Conservation (phyloP, 306 rosid species). For the Cyamopsis tetragonoloba region DNA sequence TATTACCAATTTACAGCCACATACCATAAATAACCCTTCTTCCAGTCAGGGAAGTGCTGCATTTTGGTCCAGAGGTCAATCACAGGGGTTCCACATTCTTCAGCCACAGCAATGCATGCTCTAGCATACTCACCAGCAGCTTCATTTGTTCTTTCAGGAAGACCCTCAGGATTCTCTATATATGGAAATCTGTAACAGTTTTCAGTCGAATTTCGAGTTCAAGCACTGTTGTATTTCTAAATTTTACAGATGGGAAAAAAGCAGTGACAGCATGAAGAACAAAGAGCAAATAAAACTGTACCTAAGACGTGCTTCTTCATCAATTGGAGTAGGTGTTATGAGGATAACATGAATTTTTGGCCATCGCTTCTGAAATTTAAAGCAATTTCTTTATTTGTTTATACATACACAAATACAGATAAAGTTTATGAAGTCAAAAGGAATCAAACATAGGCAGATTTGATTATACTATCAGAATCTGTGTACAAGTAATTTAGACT, state of each 20-base stretch:
- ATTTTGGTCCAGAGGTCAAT: constrained; percentile 74
- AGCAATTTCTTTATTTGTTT: neutral
- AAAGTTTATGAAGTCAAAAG: neutral
- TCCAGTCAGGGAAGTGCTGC: constrained; percentile 60
- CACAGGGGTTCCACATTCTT: constrained; percentile 50
- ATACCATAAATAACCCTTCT: constrained; percentile 47
- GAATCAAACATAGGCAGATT: neutral
- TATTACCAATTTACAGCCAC: neutral
- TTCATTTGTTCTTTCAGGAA: constrained; percentile 77
- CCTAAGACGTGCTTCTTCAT: constrained; percentile 71
- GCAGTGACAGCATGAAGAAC: neutral
- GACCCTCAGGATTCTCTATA: constrained; percentile 42
- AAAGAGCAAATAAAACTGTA: constrained; percentile 21
- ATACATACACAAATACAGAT: neutral
- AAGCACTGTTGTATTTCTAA: neutral
- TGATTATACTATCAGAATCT: too few species aligned
- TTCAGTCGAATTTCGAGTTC: neutral
- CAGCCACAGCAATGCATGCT: constrained; percentile 60
- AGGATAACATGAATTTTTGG: constrained; percentile 50
- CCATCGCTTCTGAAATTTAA: constrained; percentile 57
- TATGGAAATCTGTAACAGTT: constrained; percentile 45
- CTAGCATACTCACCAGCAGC: constrained; percentile 68
- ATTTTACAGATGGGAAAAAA: neutral
- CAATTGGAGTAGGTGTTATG: constrained; percentile 76
- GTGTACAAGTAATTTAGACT: too few species aligned